Percentiles rank a stretch among this genome's conserved stretches.
Evolutionary conservation across 257 asterid genomes (phyloP).

Genomic region (Nicotiana paniculata): DNA sequence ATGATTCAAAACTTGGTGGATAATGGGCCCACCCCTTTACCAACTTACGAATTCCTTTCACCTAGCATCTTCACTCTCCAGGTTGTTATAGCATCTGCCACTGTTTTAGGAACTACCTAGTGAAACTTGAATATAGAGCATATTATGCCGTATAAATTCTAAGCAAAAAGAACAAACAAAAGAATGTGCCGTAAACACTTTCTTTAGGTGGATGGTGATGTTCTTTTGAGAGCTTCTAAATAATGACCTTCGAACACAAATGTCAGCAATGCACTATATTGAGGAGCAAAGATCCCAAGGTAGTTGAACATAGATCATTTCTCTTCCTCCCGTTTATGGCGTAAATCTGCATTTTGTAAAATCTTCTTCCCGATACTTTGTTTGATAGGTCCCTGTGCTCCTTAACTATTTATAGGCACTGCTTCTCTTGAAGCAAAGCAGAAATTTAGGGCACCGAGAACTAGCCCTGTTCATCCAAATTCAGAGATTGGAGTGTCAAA

Average conservation of each 20-base stretch:
- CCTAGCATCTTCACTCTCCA: no score
- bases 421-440: slow-evolving; percentile 91
- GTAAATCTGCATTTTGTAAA: background rate
- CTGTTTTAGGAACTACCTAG: no score
- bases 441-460: slow-evolving; percentile 65
- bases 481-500: slow-evolving; percentile 29
- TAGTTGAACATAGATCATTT: no score
- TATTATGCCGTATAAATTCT: no score
- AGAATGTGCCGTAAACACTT: no score
- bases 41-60: no score
- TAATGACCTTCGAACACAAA: background rate
- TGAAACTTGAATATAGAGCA: no score
- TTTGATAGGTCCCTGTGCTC: slow-evolving; percentile 6
- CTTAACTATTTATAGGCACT: slow-evolving; percentile 63
- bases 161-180: no score
- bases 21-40: no score
- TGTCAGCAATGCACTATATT: background rate
- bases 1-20: no score
- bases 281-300: background rate
- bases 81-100: no score
- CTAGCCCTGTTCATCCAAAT: slow-evolving; percentile 33
- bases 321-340: background rate
- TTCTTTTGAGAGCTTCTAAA: background rate
- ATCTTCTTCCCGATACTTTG: background rate
- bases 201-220: no score